Evolutionary conservation across 495 filamentous ascomycete species (phyloP).

Genomic region (Aspergillus asperescens): DNA sequence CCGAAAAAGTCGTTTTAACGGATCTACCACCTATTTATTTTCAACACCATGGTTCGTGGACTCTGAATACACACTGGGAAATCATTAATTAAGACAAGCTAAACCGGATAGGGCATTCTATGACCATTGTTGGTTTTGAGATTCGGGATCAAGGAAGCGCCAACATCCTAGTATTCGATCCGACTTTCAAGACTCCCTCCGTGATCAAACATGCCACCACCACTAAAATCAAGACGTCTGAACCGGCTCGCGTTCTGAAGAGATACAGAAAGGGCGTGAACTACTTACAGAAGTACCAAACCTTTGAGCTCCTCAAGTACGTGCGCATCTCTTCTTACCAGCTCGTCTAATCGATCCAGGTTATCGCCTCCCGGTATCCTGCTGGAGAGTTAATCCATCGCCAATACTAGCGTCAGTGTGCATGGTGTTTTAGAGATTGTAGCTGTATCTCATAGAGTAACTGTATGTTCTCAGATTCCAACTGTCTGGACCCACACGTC

Average conservation of each 20-base stretch:
- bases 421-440: background rate
- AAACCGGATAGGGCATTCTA: conserved; percentile 77
- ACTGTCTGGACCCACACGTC: background rate
- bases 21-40: conserved; percentile 80
- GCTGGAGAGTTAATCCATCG: background rate
- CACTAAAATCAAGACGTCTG: conserved; percentile 29
- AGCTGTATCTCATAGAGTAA: background rate
- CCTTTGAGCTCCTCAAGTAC: conserved; percentile 77
- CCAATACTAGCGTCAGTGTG: background rate
- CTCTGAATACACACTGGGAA: background rate
- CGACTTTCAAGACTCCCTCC: conserved; percentile 69
- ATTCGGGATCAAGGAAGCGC: conserved; percentile 55
- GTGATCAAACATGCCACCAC: conserved; percentile 55
- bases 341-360: conserved; percentile 11
- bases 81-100: background rate
- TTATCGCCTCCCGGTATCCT: background rate
- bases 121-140: conserved; percentile 89
- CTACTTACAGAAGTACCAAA: conserved; percentile 63
- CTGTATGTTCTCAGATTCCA: background rate
- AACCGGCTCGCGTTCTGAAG: conserved; percentile 56
- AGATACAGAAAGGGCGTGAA: conserved; percentile 62
- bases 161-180: conserved; percentile 84
- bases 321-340: conserved; percentile 41
- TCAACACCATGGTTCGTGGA: conserved; percentile 64
- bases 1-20: conserved; percentile 59